Evolutionary conservation across 2,329 filamentous ascomycete genomes (phyloP), one percentile per base, ranked within the genome.

Genomic region (Neopestalotiopsis sp.): DNA sequence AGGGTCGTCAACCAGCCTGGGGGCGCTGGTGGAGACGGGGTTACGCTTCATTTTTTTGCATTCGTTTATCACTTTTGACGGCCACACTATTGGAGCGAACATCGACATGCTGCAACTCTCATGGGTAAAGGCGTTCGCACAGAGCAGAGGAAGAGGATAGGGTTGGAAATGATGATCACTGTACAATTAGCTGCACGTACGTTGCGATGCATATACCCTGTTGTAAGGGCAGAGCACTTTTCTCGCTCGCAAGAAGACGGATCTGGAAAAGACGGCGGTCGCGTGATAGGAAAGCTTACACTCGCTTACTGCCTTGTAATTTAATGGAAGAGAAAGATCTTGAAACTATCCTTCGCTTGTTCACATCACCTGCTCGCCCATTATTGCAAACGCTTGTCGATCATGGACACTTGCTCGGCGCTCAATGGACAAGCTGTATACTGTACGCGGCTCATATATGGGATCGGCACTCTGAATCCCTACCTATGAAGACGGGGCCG

Each of bases 281-380:
- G 59, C 42, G 53, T 67, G 68, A 69, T 49, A 24, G 63, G 66
- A 70, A 62, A 57, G 24, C 61, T 64, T 66, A 70, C 69, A 70
- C 66, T 70, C 69, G 69, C 69, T 53, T 70, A 70, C 66, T 70
- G 69, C 66, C 69, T 56, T 70, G 66, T 70, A 70, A 68, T 68
- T 42, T 70, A 70, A 70, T 70, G 53, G 49, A 67, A 69, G 64
- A 69, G 64, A 66, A 57, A 32, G 14, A 67, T 61, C 61, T 63
- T 40, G 38, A 34, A 67, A 67, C 32, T 56, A 49, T 45, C 59
- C 34, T 61, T 17, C 34, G 13, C 42, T 20, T 24, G 45, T 53
- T 53, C 17, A 34, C 59, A 17, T 40, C 28, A 62, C 34, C 59
- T 38, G 24, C 24, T 28, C 42, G 7, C 24, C 12, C 28, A 30